Conservation (phyloP, 768 basidiomycete species). For the Coprinopsis sp. region DNA sequence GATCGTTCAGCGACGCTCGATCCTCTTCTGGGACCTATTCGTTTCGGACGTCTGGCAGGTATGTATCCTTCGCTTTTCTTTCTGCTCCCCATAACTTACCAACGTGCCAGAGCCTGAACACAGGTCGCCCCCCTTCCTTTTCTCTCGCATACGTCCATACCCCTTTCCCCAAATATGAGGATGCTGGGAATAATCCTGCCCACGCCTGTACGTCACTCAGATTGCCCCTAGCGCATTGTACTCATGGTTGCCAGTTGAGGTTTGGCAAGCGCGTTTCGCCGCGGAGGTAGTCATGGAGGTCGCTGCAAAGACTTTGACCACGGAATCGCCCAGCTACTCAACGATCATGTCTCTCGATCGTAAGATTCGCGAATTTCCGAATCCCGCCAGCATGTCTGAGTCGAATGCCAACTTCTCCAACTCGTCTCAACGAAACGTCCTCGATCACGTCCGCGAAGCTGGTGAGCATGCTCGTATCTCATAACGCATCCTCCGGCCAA, state of each 20-base stretch:
- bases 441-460: slow-evolving; percentile 46
- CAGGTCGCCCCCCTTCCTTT: slow-evolving; percentile 68
- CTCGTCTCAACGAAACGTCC: slow-evolving; percentile 41
- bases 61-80: slow-evolving; percentile 13
- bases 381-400: slow-evolving; percentile 43
- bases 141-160: slow-evolving; percentile 66
- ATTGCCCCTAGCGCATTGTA: background rate
- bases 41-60: slow-evolving; percentile 69
- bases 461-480: slow-evolving; percentile 24
- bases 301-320: slow-evolving; percentile 53
- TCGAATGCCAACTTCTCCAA: slow-evolving; percentile 30
- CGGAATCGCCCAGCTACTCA: slow-evolving; percentile 58
- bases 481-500: background rate
- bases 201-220: slow-evolving; percentile 26
- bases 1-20: slow-evolving; percentile 59
- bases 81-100: background rate
- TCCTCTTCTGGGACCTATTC: slow-evolving; percentile 77
- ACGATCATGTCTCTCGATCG: slow-evolving; percentile 65
- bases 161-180: slow-evolving; percentile 44
- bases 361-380: slow-evolving; percentile 61
- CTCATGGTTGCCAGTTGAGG: slow-evolving; percentile 37
- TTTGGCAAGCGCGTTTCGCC: slow-evolving; percentile 63
- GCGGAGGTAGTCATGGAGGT: slow-evolving; percentile 63
- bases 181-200: slow-evolving; percentile 26
- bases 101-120: slow-evolving; percentile 52